phyloP scores from a whole-genome alignment of 2,329 filamentous ascomycete genomes.

The Plenodomus tracheiphilus region DNA sequence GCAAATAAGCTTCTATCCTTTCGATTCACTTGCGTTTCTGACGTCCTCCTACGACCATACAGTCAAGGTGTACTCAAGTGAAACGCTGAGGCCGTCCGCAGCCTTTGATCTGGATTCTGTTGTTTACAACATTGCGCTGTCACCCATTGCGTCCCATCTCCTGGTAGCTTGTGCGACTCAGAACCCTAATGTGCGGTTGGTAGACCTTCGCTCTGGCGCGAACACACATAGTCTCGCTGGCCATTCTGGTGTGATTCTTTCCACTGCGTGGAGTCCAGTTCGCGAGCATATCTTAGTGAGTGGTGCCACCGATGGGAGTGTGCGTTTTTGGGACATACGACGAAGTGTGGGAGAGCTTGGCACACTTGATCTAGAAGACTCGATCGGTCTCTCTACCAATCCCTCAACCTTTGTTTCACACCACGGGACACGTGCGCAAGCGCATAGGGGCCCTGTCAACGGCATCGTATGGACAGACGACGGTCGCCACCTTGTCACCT shows the following conservation, averaged over 20 bases:
- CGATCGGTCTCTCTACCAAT: conserved; percentile 64
- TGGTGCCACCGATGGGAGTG: conserved; percentile 80
- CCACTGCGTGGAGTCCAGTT: conserved; percentile 78
- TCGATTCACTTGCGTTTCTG: conserved; percentile 74
- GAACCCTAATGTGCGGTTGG: conserved; percentile 78
- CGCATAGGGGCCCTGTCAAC: conserved; percentile 83
- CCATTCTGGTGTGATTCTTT: conserved; percentile 59
- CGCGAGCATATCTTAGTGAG: conserved; percentile 80
- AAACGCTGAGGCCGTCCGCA: conserved; percentile 62
- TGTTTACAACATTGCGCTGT: conserved; percentile 77
- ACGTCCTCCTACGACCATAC: conserved; percentile 78
- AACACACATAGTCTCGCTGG: conserved; percentile 58
- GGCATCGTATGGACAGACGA: conserved; percentile 83
- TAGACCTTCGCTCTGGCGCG: conserved; percentile 83
- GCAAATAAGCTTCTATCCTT: conserved; percentile 76
- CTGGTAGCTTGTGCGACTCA: conserved; percentile 89
- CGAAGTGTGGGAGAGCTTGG: conserved; percentile 76
- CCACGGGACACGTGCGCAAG: conserved; percentile 49
- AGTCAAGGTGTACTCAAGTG: conserved; percentile 74
- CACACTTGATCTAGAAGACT: conserved; percentile 82
- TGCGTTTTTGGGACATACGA: conserved; percentile 85
- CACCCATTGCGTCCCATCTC: conserved; percentile 70
- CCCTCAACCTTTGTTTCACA: conserved; percentile 47
- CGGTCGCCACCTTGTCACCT: conserved; percentile 74
- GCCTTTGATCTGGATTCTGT: conserved; percentile 70